Percentiles rank a stretch among this genome's conserved stretches.
Evolutionary conservation across 2,329 filamentous ascomycete species (phyloP).

Genomic region (Calonectria crousiana): DNA sequence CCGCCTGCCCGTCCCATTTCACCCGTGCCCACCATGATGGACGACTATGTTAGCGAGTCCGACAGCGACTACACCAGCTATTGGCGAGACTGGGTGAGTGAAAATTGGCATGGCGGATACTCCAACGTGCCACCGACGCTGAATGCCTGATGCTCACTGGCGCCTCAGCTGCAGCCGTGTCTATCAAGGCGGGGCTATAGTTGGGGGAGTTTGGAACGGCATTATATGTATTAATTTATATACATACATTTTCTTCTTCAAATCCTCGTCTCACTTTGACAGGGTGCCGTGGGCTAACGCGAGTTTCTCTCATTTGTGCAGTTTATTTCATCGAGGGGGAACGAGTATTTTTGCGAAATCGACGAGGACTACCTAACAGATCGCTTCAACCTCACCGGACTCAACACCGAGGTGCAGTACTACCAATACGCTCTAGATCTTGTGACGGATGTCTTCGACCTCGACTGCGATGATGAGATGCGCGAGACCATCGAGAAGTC

Average conservation of each 20-base stretch:
- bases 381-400: conserved; percentile 95
- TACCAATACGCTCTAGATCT: conserved; percentile 99
- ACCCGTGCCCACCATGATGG: conserved; percentile 70
- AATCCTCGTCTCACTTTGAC: not conserved
- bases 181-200: conserved; percentile 24
- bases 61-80: conserved; percentile 99
- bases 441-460: conserved; percentile 97
- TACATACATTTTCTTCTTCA: not conserved
- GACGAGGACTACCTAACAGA: conserved; percentile 99
- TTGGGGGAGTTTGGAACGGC: conserved; percentile 12
- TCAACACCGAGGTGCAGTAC: conserved; percentile 98
- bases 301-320: conserved; percentile 53
- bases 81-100: conserved; percentile 97
- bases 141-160: not conserved
- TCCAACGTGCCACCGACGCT: not conserved
- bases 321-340: conserved; percentile 98
- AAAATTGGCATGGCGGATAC: not conserved
- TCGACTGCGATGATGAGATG: conserved; percentile 99
- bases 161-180: not conserved
- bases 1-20: not conserved
- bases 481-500: conserved; percentile 98
- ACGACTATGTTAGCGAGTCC: conserved; percentile 97
- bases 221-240: not conserved
- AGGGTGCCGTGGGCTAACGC: conserved; percentile 28
- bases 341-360: conserved; percentile 99